Conservation (phyloP, 2,329 filamentous ascomycete species). For the Pyricularia pennisetigena region DNA sequence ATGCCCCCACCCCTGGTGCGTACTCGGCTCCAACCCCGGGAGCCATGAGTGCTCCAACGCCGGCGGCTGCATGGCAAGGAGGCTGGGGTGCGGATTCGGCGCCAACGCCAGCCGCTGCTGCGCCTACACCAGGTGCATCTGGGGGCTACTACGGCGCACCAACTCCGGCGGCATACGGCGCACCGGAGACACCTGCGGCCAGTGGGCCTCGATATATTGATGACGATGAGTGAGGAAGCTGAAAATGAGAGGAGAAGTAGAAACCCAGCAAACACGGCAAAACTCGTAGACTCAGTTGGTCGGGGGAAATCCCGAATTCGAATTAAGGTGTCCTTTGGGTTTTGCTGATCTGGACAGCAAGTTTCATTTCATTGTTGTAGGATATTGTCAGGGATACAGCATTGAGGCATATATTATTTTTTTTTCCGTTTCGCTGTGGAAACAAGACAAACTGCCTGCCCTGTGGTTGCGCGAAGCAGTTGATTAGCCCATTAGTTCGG, state of each 20-base stretch:
- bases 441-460: background rate
- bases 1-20: constrained; percentile 63
- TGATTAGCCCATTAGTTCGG: background rate
- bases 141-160: constrained; percentile 50
- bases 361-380: background rate
- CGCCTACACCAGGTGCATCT: constrained; percentile 60
- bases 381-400: background rate
- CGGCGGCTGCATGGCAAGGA: constrained; percentile 51
- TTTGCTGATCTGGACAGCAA: background rate
- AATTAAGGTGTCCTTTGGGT: background rate
- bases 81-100: constrained; percentile 54
- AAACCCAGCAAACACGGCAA: background rate
- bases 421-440: background rate
- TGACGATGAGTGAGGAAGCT: constrained; percentile 27
- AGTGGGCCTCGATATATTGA: constrained; percentile 45
- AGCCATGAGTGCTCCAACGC: constrained; percentile 56
- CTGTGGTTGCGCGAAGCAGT: background rate
- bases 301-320: background rate
- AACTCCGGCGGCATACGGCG: constrained; percentile 52
- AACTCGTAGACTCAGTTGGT: background rate
- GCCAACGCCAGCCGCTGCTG: constrained; percentile 54
- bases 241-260: background rate
- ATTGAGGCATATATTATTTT: background rate
- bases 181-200: constrained; percentile 52
- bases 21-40: constrained; percentile 56